A percentile compares a stretch with the other conserved stretches of the same genome.
Evolutionary conservation across 805 yeast genomes (phyloP).

Genomic region (Candida endomychidarum): DNA sequence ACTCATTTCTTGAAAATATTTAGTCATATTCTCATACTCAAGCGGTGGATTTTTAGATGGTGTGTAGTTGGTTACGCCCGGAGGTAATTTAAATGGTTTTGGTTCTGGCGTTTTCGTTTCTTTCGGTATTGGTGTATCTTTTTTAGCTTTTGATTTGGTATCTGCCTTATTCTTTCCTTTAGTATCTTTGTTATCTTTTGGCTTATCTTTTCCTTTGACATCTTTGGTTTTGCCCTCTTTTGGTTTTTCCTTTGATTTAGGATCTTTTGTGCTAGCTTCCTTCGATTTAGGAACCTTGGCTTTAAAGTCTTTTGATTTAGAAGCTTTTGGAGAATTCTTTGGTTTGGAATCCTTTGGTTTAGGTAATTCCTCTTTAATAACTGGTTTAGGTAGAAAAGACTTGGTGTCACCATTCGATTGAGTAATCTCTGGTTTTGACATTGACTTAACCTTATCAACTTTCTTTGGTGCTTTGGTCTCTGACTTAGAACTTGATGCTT

Average conservation of each 20-base stretch:
- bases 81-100: conserved; percentile 18
- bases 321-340: too few relatives aligned
- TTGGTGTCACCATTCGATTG: too few relatives aligned
- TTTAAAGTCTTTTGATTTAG: too few relatives aligned
- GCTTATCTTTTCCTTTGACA: background rate
- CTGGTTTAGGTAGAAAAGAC: too few relatives aligned
- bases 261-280: background rate
- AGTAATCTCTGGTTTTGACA: too few relatives aligned
- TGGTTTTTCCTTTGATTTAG: background rate
- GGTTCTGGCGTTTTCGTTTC: too few relatives aligned
- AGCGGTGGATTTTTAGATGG: conserved; percentile 43
- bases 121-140: too few relatives aligned
- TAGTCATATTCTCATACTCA: conserved; percentile 48
- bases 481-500: too few relatives aligned
- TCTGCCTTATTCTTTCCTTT: conserved; percentile 5
- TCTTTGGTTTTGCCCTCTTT: background rate
- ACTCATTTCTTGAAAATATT: conserved; percentile 59
- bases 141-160: too few relatives aligned
- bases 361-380: too few relatives aligned
- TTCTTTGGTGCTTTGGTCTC: too few relatives aligned
- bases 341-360: background rate
- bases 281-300: background rate
- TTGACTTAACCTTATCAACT: too few relatives aligned
- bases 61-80: conserved; percentile 28
- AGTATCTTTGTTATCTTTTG: conserved; percentile 1